phyloP scores from a whole-genome alignment of 2,329 filamentous ascomycete genomes.

The Hypoxylon sp. region DNA sequence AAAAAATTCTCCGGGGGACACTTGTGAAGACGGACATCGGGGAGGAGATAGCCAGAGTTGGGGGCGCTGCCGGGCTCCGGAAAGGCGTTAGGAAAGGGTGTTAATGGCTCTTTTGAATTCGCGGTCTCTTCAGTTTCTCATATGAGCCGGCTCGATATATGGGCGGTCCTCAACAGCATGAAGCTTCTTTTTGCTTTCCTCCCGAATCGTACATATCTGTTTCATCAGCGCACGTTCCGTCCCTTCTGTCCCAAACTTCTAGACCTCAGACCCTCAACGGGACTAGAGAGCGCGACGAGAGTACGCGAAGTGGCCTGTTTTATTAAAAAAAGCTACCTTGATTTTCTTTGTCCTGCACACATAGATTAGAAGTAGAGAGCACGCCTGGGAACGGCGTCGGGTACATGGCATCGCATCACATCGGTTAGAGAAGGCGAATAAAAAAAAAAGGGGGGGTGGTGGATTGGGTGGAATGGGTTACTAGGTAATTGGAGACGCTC shows the following conservation, averaged over 20 bases:
- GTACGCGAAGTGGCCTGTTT: slow-evolving; percentile 36
- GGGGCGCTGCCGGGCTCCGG: slow-evolving; percentile 19
- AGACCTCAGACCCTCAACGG: slow-evolving; percentile 38
- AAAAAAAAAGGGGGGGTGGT: slow-evolving; percentile 18
- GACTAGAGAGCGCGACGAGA: slow-evolving; percentile 32
- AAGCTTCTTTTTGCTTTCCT: slow-evolving; percentile 5
- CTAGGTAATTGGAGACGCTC: slow-evolving; percentile 32
- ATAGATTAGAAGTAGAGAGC: slow-evolving; percentile 39
- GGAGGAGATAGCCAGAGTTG: slow-evolving; percentile 23
- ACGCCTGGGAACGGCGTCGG: slow-evolving; percentile 18
- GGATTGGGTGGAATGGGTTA: no score
- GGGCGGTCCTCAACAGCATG: slow-evolving; percentile 14
- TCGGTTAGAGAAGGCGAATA: slow-evolving; percentile 34
- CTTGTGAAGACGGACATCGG: slow-evolving; percentile 22
- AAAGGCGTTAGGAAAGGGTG: slow-evolving; percentile 8
- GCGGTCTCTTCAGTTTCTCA: slow-evolving; percentile 15
- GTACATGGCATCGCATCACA: no score
- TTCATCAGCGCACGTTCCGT: slow-evolving; percentile 20
- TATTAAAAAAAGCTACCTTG: slow-evolving; percentile 17
- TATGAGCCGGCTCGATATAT: slow-evolving; percentile 11
- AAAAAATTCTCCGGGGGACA: not conserved
- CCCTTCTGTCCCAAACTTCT: slow-evolving; percentile 15
- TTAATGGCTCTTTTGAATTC: slow-evolving; percentile 7
- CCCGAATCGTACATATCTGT: slow-evolving; percentile 31
- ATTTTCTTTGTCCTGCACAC: slow-evolving; percentile 39